A percentile compares a stretch with the other conserved stretches of the same genome.
phyloP scores from a whole-genome alignment of 768 basidiomycete genomes.

The Chiua virens region DNA sequence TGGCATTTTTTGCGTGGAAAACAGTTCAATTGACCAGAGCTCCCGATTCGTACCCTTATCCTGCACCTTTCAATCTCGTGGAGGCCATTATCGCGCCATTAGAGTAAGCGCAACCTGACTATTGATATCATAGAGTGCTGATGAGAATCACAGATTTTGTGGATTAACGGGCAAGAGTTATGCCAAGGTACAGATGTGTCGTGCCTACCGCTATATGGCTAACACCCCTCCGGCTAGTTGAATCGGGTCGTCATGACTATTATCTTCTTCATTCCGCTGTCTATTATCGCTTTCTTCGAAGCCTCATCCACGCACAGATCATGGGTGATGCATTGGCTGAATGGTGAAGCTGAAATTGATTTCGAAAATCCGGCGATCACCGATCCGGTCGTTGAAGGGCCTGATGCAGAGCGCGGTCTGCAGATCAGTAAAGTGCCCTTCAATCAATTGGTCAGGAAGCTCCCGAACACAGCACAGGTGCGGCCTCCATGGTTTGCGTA shows the following conservation, averaged over 20 bases:
- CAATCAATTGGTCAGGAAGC: constrained; percentile 62
- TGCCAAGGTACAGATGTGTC: constrained; percentile 44
- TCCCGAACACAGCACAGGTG: constrained; percentile 75
- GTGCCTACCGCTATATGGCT: not conserved
- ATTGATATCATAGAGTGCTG: not conserved
- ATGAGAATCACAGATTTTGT: constrained; percentile 36
- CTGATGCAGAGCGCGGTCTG: constrained; percentile 52
- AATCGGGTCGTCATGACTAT: constrained; percentile 77
- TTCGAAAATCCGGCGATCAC: constrained; percentile 51
- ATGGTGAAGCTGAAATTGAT: constrained; percentile 56
- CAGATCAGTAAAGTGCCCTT: constrained; percentile 73
- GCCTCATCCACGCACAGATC: constrained; percentile 50
- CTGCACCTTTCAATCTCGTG: constrained; percentile 90
- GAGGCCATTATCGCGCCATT: constrained; percentile 82
- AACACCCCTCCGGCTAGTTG: constrained; percentile 41
- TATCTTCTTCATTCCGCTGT: constrained; percentile 82
- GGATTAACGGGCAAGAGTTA: constrained; percentile 54
- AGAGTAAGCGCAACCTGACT: constrained; percentile 56
- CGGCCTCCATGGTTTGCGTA: constrained; percentile 22
- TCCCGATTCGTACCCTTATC: constrained; percentile 79
- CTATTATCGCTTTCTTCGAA: constrained; percentile 75
- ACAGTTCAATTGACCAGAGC: constrained; percentile 83
- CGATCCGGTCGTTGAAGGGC: constrained; percentile 62
- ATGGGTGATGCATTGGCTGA: constrained; percentile 73
- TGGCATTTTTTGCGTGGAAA: constrained; percentile 89